These are phyloP conservation scores for Lolium multiflorum DNA, from an alignment of 176 grass and related monocot species.

Conservation along the genomic window DNA sequence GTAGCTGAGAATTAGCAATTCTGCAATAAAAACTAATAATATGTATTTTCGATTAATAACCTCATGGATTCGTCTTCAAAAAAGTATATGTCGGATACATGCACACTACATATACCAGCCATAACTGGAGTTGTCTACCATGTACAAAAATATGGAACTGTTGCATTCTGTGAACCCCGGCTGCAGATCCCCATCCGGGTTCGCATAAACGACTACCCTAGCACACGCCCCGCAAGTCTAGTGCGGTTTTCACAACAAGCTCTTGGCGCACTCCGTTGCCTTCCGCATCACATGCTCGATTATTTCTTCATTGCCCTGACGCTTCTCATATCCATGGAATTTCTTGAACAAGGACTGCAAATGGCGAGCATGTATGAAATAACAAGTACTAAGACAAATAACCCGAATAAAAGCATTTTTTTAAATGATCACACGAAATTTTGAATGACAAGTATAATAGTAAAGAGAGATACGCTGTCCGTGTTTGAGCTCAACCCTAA, in stretches of 20 bases:
- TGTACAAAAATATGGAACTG: not conserved
- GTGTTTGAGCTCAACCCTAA: no score
- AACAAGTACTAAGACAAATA: not conserved
- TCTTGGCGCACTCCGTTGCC: slow-evolving; percentile 79
- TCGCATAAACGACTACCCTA: no score
- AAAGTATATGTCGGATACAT: not conserved
- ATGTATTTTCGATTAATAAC: not conserved
- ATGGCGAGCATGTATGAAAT: slow-evolving; percentile 4
- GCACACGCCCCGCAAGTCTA: no score
- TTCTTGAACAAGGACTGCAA: slow-evolving; percentile 91
- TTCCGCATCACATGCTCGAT: slow-evolving; percentile 70
- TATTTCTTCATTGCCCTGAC: slow-evolving; percentile 52
- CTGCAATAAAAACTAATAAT: no score
- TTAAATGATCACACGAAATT: not conserved
- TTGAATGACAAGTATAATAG: not conserved
- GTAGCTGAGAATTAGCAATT: no score
- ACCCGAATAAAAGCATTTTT: not conserved
- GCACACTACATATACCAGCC: not conserved
- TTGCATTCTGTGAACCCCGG: not conserved
- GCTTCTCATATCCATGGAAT: slow-evolving; percentile 73
- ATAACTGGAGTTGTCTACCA: not conserved
- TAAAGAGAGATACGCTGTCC: no score
- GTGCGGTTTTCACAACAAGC: not conserved
- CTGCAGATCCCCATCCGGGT: not conserved
- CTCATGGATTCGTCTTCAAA: not conserved